Evolutionary conservation across 75 land plant genomes (phyloP), one percentile per base, ranked within the genome.

Genomic region (Pinus taeda): DNA sequence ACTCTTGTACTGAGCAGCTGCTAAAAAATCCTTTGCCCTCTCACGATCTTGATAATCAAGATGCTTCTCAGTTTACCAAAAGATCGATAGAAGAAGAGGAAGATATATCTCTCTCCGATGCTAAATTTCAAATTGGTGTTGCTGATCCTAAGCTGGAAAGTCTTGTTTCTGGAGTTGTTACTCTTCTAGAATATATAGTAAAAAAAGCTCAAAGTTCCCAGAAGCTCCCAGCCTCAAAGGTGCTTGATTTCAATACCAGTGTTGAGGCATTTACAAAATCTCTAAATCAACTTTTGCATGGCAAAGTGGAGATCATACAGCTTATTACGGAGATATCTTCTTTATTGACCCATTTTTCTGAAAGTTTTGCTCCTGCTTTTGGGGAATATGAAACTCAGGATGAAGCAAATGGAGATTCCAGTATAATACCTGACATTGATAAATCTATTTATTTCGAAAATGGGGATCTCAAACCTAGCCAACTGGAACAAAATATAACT

Each of bases 371-470:
- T 60, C 83, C 37, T 66, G 61, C 70, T 21, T 36, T 74, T 29
- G 82, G 80, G 12, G 77, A 74, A 57, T 81, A 73, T 49, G 73
- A 59, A 29, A 45, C 2, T 71, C 84, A 79, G 71, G 62, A 29
- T 30, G 90, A 92, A 73, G 57, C 15, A 18, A 85, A 67, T 64
- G 75, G 76, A 63, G 70, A 76, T 59, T 87, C 84, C 79, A 81
- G 88, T 73, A 75, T 84, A 57, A 62, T 18, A 75, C 5, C 37
- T 33, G 77, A 61, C 17, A 37, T 30, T 18, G 86, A 84, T 59
- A 90, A 90, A 74, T 82, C 83, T 58, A 87, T 83, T 39, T 80
- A 85, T 57, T 79, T 80, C n/a, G 90, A 92, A 75, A 85, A 88
- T 79, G 86, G 76, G 45, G 76, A 73, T 15, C 30, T 69, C 53